Evolutionary conservation across 73 alveolate genomes (phyloP).

Genomic region (Stentor roeselii): DNA sequence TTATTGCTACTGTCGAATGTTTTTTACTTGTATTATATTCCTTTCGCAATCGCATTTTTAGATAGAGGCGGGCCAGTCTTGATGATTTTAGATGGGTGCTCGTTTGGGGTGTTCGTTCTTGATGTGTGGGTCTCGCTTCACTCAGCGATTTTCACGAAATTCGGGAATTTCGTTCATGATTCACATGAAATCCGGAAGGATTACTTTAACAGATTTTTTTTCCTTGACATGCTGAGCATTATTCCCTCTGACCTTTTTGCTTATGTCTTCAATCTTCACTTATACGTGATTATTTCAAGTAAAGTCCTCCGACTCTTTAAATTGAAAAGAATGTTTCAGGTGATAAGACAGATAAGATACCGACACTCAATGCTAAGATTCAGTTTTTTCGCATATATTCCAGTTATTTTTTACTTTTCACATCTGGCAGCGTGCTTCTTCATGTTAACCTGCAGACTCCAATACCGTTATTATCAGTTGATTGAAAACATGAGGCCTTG

Average conservation of each 20-base stretch:
- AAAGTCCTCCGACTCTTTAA: constrained; percentile 43
- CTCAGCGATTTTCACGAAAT: constrained; percentile 26
- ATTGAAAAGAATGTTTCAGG: constrained; percentile 33
- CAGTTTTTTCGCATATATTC: neutral
- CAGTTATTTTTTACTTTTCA: constrained; percentile 21
- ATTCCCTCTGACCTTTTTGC: constrained; percentile 55
- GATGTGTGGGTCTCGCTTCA: constrained; percentile 34
- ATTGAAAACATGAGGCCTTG: constrained; percentile 40
- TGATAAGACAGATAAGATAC: constrained; percentile 27
- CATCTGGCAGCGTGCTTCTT: constrained; percentile 49
- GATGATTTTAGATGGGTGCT: constrained; percentile 27
- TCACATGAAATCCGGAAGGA: neutral
- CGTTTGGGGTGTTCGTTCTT: constrained; percentile 1
- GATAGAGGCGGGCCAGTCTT: constrained; percentile 23
- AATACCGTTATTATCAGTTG: constrained; percentile 27
- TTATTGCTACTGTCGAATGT: neutral
- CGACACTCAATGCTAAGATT: neutral
- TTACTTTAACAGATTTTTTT: constrained; percentile 29
- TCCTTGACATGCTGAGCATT: constrained; percentile 39
- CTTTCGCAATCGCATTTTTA: constrained; percentile 49
- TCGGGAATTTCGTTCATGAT: constrained; percentile 28
- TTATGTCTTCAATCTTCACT: constrained; percentile 9
- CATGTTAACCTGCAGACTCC: constrained; percentile 33
- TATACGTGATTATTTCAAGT: neutral
- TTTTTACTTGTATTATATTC: constrained; percentile 45